These are phyloP conservation scores for Tuber magnatum DNA, from an alignment of 495 filamentous ascomycete genomes.

Conservation along the genomic window DNA sequence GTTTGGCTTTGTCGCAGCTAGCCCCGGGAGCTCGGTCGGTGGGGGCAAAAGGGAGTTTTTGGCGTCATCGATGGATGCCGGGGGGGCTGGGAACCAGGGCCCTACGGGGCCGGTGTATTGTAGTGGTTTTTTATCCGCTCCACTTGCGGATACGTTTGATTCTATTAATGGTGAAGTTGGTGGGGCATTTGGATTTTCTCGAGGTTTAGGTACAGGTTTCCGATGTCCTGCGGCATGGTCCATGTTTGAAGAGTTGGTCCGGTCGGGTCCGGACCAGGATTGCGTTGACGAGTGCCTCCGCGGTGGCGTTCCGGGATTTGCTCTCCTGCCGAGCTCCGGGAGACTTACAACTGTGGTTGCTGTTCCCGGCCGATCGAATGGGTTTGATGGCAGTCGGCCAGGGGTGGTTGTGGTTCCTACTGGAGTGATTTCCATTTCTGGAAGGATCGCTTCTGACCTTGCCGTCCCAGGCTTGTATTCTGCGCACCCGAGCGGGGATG, in stretches of 20 bases:
- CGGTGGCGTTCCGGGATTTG: background rate
- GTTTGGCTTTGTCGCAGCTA: background rate
- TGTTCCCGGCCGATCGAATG: background rate
- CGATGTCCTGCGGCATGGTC: background rate
- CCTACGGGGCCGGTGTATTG: background rate
- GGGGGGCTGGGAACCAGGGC: background rate
- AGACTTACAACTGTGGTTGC: background rate
- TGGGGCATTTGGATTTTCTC: background rate
- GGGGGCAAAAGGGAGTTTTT: background rate
- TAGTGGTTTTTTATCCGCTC: background rate
- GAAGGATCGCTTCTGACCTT: background rate
- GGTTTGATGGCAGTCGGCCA: background rate
- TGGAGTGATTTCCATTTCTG: background rate
- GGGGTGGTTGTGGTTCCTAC: background rate
- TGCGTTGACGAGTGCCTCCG: background rate
- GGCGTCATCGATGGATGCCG: background rate
- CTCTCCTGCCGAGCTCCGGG: background rate
- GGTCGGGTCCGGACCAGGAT: background rate
- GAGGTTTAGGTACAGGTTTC: background rate
- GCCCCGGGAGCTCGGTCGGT: background rate
- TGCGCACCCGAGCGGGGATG: background rate
- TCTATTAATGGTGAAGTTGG: background rate
- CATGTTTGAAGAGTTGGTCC: background rate
- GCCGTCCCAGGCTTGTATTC: background rate
- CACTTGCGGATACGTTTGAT: background rate